A percentile compares a stretch with the other conserved stretches of the same genome.
Evolutionary conservation across 2,329 filamentous ascomycete genomes (phyloP).

Genomic region (Fusarium solani-melongenae): DNA sequence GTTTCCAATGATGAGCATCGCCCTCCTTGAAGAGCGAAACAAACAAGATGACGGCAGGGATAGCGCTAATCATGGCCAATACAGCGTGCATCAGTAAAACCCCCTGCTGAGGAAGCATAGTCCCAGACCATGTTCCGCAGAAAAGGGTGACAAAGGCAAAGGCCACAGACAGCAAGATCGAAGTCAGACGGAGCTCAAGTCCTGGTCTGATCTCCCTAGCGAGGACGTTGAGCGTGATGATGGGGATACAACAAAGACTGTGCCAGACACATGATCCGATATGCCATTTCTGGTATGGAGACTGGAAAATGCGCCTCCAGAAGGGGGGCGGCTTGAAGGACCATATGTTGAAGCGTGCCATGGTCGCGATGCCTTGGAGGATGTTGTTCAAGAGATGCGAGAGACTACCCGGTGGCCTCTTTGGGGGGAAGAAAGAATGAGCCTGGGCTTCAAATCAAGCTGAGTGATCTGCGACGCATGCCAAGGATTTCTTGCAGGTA

Average conservation of each 20-base stretch:
- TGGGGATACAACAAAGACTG: not conserved
- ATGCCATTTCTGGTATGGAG: not conserved
- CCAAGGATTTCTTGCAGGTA: not conserved
- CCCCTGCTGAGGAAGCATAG: not conserved
- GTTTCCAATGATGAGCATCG: not conserved
- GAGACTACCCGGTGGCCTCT: too few relatives aligned
- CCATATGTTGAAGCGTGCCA: not conserved
- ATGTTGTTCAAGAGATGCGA: not conserved
- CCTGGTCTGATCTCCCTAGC: not conserved
- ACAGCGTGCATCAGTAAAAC: not conserved
- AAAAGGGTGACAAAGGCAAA: not conserved
- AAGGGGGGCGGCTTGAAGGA: not conserved
- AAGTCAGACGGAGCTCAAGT: not conserved
- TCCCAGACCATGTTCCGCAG: not conserved
- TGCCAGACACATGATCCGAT: not conserved
- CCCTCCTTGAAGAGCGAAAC: not conserved
- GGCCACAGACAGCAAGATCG: not conserved
- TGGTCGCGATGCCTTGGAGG: not conserved
- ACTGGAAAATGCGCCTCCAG: not conserved
- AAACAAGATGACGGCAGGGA: not conserved
- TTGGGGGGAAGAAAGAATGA: not conserved
- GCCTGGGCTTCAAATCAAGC: not conserved
- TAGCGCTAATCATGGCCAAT: not conserved
- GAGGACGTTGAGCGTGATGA: not conserved
- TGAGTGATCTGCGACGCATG: not conserved